Evolutionary conservation across 805 yeast genomes (phyloP).

Genomic region (Candida oleophila): DNA sequence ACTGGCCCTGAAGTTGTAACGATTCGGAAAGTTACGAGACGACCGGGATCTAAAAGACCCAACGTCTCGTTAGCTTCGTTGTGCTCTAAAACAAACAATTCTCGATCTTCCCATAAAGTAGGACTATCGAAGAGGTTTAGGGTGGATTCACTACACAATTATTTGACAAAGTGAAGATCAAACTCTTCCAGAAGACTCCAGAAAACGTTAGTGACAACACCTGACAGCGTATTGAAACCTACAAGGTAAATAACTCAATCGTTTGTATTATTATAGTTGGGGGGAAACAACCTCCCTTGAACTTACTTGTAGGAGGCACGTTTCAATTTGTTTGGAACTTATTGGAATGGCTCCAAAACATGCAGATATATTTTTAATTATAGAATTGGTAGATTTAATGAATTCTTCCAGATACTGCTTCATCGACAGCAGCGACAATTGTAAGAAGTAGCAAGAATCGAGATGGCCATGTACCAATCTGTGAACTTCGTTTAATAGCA

Average conservation of each 20-base stretch:
- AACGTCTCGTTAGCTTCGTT: constrained; percentile 14
- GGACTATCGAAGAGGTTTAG: constrained; percentile 24
- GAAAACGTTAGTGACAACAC: no score
- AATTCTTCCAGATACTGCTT: neutral
- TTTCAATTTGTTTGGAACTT: constrained; percentile 1
- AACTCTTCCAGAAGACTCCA: no score
- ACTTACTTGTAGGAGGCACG: neutral
- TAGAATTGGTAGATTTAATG: neutral
- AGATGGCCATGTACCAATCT: neutral
- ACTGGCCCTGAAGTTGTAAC: no score
- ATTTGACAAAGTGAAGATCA: no score
- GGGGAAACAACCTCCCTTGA: neutral
- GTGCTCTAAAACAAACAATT: constrained; percentile 12
- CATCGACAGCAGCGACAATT: neutral
- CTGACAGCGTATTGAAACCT: no score
- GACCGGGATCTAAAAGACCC: constrained; percentile 3
- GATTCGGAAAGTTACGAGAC: neutral
- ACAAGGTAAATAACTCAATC: neutral
- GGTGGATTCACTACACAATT: constrained; percentile 24
- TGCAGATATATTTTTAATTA: neutral
- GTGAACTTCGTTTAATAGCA: neutral
- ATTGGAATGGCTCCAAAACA: constrained; percentile 2
- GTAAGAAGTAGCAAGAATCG: neutral
- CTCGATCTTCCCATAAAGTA: constrained; percentile 15
- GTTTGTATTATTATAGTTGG: no score